These are phyloP conservation scores for Tolypocladium nubicola DNA, from an alignment of 2,329 filamentous ascomycete genomes.

Conservation along the genomic window DNA sequence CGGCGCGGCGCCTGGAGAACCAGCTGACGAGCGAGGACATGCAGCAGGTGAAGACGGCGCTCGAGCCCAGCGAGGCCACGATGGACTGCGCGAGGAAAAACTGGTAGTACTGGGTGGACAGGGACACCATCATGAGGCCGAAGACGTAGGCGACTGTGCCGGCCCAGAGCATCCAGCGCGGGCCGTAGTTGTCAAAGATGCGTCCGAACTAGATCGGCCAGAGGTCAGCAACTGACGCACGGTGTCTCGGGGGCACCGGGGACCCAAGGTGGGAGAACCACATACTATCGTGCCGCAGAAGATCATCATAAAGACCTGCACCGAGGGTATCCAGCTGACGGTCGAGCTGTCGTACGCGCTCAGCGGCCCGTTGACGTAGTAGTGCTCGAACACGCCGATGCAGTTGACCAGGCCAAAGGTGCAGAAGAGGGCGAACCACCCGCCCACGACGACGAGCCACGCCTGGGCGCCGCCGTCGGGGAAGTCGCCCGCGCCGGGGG, in stretches of 20 bases:
- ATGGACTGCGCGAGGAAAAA: constrained; percentile 32
- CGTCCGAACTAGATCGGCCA: constrained; percentile 34
- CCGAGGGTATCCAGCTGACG: constrained; percentile 49
- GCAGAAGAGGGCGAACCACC: constrained; percentile 31
- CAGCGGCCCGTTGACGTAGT: constrained; percentile 42
- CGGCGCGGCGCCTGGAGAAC: constrained; percentile 40
- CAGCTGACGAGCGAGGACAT: constrained; percentile 35
- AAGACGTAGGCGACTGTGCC: constrained; percentile 50
- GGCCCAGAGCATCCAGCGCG: constrained; percentile 41
- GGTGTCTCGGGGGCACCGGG: constrained; percentile 18
- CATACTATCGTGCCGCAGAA: constrained; percentile 37
- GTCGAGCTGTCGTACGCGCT: constrained; percentile 35
- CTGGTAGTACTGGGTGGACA: constrained; percentile 34
- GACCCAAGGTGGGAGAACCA: constrained; percentile 11
- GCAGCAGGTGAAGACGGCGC: constrained; percentile 30
- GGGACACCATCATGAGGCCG: constrained; percentile 53
- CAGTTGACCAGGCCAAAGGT: constrained; percentile 34
- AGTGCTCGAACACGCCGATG: constrained; percentile 46
- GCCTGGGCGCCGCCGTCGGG: constrained; percentile 48
- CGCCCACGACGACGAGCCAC: constrained; percentile 44
- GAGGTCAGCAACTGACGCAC: background rate
- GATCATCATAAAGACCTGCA: constrained; percentile 37
- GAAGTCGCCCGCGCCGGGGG: constrained; percentile 32
- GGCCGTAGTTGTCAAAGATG: constrained; percentile 55
- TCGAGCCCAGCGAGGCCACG: constrained; percentile 29